These are phyloP conservation scores for Clitopilus passeckerianus DNA, from an alignment of 768 basidiomycete species.

Conservation along the genomic window DNA sequence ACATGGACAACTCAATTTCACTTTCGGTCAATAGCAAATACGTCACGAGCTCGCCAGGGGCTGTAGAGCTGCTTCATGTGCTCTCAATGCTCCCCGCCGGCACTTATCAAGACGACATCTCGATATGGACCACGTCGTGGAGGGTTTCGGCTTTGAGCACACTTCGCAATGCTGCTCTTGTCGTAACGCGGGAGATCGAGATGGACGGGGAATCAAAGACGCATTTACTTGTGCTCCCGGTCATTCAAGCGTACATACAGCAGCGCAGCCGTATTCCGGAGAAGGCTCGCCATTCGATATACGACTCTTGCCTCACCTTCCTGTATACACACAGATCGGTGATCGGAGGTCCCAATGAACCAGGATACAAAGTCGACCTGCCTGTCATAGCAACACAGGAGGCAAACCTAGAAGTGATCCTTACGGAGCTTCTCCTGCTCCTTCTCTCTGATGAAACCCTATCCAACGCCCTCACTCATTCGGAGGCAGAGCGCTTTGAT, in stretches of 20 bases:
- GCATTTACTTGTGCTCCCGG: conserved; percentile 9
- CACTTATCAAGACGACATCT: neutral
- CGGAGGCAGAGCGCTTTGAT: neutral
- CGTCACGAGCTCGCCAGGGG: neutral
- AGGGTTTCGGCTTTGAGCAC: neutral
- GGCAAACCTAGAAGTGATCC: neutral
- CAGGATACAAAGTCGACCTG: conserved; percentile 1
- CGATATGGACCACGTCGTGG: neutral
- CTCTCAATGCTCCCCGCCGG: neutral
- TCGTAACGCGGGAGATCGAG: neutral
- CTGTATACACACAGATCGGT: conserved; percentile 6
- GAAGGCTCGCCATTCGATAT: conserved; percentile 1
- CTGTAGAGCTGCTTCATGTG: neutral
- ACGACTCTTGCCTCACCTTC: conserved; percentile 8
- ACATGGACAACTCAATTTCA: neutral
- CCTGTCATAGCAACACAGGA: neutral
- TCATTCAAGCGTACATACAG: conserved; percentile 14
- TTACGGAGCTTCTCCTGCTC: neutral
- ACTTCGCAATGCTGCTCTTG: neutral
- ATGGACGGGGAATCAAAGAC: neutral
- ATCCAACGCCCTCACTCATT: too few relatives aligned
- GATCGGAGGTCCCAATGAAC: conserved; percentile 1
- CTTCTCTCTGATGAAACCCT: too few relatives aligned
- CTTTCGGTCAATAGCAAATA: neutral
- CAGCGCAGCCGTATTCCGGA: conserved; percentile 4